phyloP scores from a whole-genome alignment of 768 basidiomycete genomes.

The Serendipita sp. region DNA sequence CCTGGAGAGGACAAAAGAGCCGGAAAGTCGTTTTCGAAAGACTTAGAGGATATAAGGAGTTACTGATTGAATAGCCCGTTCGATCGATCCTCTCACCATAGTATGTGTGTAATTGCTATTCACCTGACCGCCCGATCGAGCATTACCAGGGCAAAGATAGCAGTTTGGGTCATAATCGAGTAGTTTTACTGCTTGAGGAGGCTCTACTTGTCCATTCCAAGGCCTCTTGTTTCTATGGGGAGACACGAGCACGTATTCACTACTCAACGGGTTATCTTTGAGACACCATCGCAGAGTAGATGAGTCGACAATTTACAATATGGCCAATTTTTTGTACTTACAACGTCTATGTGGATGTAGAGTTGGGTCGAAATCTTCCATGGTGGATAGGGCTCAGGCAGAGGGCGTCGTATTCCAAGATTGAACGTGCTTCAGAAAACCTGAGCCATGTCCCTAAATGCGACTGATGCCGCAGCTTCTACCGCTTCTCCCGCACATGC shows the following conservation, averaged over 20 bases:
- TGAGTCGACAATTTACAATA: constrained; percentile 1
- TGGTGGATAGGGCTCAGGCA: background rate
- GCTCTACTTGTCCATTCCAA: constrained; percentile 78
- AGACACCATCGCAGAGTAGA: background rate
- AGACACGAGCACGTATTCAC: constrained; percentile 65
- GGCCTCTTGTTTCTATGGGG: constrained; percentile 83
- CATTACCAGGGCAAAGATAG: constrained; percentile 72
- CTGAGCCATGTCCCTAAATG: too few relatives aligned
- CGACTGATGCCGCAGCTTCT: background rate
- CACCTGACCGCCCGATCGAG: background rate
- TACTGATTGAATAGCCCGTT: background rate
- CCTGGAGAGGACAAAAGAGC: constrained; percentile 53
- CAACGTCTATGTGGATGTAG: constrained; percentile 57
- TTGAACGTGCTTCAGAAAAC: background rate
- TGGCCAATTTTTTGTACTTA: constrained; percentile 20
- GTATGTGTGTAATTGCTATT: background rate
- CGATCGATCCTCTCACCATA: background rate
- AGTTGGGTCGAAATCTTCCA: constrained; percentile 36
- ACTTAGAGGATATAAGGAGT: constrained; percentile 10
- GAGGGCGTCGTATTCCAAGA: background rate
- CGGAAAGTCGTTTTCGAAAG: constrained; percentile 70
- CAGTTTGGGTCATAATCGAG: constrained; percentile 56
- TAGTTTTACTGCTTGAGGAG: constrained; percentile 34
- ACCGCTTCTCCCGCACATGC: background rate
- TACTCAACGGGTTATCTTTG: constrained; percentile 64